Evolutionary conservation across 73 alveolate genomes (phyloP).

Genomic region (Paramecium sexaurelia): DNA sequence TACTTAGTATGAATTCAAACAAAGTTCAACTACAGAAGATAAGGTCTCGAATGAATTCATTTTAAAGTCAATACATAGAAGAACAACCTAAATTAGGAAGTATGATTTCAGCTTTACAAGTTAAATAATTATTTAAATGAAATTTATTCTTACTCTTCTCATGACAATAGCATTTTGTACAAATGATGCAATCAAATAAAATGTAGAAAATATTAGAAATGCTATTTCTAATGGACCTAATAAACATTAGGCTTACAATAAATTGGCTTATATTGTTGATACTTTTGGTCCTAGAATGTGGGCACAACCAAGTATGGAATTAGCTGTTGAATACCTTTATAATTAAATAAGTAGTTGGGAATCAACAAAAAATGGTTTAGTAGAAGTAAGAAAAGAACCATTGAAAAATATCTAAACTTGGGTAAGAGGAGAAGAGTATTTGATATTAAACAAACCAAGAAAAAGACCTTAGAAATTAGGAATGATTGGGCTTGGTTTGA

Average conservation of each 20-base stretch:
- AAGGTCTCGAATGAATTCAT: constrained; percentile 52
- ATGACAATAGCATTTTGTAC: constrained; percentile 10
- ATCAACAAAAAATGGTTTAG: not conserved
- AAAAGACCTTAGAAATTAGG: constrained; percentile 33
- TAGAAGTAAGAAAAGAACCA: not conserved
- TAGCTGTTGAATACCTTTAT: not conserved
- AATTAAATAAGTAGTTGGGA: not conserved
- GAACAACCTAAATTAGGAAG: not conserved
- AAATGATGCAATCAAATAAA: not conserved
- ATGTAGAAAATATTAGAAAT: not conserved
- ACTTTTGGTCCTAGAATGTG: constrained; percentile 69
- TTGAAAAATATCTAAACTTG: constrained; percentile 5
- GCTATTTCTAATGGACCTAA: not conserved
- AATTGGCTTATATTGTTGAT: constrained; percentile 64
- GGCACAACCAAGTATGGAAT: constrained; percentile 2
- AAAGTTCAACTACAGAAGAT: constrained; percentile 12
- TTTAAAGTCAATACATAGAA: constrained; percentile 20
- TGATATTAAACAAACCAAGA: constrained; percentile 55
- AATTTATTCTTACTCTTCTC: not conserved
- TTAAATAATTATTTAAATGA: constrained; percentile 25
- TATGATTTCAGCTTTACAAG: constrained; percentile 10
- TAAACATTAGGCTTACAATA: constrained; percentile 44
- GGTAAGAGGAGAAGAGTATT: constrained; percentile 63
- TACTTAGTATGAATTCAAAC: not conserved
- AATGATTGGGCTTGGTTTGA: constrained; percentile 57